Conservation (phyloP, 768 basidiomycete genomes). For the Xerocomus potaroensis region DNA sequence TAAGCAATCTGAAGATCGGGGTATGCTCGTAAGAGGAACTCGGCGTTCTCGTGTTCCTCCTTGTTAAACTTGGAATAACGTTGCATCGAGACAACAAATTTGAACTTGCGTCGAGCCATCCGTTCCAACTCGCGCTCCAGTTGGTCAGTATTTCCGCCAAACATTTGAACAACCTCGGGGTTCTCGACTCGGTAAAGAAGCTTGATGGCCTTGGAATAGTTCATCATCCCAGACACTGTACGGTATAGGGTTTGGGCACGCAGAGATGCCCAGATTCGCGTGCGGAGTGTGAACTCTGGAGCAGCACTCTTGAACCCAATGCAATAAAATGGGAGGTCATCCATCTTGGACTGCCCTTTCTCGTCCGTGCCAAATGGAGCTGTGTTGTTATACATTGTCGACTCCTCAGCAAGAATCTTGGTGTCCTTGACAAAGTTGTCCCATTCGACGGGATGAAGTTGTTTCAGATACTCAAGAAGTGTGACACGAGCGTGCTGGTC, state of each 20-base stretch:
- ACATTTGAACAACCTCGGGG: slow-evolving; percentile 96
- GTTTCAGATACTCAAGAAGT: slow-evolving; percentile 95
- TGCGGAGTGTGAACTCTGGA: slow-evolving; percentile 96
- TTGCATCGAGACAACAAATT: slow-evolving; percentile 99
- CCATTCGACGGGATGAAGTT: slow-evolving; percentile 97
- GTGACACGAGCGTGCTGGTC: slow-evolving; percentile 97
- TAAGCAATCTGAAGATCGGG: slow-evolving; percentile 99
- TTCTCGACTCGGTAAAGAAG: slow-evolving; percentile 99
- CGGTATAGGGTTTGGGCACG: slow-evolving; percentile 98
- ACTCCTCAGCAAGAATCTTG: slow-evolving; percentile 97
- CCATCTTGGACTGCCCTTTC: slow-evolving; percentile 77
- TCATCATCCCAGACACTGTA: slow-evolving; percentile 99
- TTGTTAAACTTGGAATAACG: slow-evolving; percentile 99
- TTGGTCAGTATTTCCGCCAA: slow-evolving; percentile 96
- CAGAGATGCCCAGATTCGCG: slow-evolving; percentile 98
- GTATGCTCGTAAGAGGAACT: slow-evolving; percentile 95
- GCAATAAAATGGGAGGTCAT: slow-evolving; percentile 96
- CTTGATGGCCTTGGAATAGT: slow-evolving; percentile 99
- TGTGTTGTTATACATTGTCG: slow-evolving; percentile 75
- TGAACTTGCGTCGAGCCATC: slow-evolving; percentile 98
- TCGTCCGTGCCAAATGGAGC: slow-evolving; percentile 74
- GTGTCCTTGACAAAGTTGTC: slow-evolving; percentile 99
- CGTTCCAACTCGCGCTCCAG: slow-evolving; percentile 95
- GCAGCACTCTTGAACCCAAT: slow-evolving; percentile 99
- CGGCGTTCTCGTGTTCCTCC: slow-evolving; percentile 98